Evolutionary conservation across 805 yeast genomes (phyloP).

Genomic region (Candida silvicultrix): DNA sequence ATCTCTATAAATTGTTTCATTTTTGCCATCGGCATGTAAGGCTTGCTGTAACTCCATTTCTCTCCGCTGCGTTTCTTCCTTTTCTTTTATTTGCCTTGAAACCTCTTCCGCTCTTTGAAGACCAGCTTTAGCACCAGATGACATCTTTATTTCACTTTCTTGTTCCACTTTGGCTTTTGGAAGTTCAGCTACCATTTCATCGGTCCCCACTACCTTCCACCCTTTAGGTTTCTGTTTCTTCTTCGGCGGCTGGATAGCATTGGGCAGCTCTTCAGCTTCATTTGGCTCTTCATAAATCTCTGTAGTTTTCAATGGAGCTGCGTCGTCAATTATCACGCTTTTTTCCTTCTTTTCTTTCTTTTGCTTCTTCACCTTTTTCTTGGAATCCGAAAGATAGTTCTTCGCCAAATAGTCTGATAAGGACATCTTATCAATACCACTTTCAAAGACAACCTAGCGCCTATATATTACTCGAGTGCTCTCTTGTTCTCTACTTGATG

Average conservation of each 20-base stretch:
- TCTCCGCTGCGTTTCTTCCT: constrained; percentile 13
- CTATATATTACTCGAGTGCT: no score
- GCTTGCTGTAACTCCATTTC: constrained; percentile 6
- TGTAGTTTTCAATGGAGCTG: neutral
- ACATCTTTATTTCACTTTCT: constrained; percentile 11
- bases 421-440: no score
- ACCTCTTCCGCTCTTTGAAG: constrained; percentile 41
- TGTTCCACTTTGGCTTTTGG: neutral
- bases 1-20: constrained; percentile 53
- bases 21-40: constrained; percentile 1
- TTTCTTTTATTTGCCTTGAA: constrained; percentile 27
- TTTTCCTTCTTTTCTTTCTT: constrained; percentile 12
- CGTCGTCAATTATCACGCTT: neutral
- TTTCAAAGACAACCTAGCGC: no score
- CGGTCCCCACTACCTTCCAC: constrained; percentile 19
- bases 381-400: constrained; percentile 30
- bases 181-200: constrained; percentile 6
- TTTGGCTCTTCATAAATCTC: neutral
- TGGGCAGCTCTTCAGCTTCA: neutral
- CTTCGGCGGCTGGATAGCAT: neutral
- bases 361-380: constrained; percentile 23
- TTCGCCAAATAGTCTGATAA: constrained; percentile 40
- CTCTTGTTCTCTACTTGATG: no score
- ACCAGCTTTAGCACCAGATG: constrained; percentile 34
- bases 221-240: constrained; percentile 6